Conservation (phyloP, 148 eudicot species). For the Chenopodium quinoa region DNA sequence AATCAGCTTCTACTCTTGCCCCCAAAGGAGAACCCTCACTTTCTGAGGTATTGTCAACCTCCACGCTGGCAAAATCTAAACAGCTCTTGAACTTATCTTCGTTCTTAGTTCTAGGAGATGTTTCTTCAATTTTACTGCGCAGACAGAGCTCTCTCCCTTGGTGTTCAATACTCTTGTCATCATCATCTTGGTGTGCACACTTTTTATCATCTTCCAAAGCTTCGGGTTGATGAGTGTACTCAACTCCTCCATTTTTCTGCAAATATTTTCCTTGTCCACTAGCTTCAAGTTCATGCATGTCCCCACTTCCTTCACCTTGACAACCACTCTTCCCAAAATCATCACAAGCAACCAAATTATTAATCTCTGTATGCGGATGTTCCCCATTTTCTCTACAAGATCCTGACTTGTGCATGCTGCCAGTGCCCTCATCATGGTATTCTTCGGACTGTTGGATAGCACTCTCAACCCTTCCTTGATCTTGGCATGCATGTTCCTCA, state of each 20-base stretch:
- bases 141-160: conserved; percentile 24
- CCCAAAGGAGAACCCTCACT: conserved; percentile 28
- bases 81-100: conserved; percentile 67
- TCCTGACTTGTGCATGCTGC: conserved; percentile 19
- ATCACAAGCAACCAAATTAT: conserved; percentile 25
- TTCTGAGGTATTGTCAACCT: conserved; percentile 23
- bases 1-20: conserved; percentile 29
- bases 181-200: conserved; percentile 9
- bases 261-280: conserved; percentile 24
- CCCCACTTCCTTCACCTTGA: conserved; percentile 17
- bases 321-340: conserved; percentile 13
- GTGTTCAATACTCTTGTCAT: neutral
- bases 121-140: conserved; percentile 33
- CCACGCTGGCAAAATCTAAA: conserved; percentile 40
- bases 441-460: conserved; percentile 18
- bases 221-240: conserved; percentile 14
- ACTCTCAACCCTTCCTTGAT: conserved; percentile 7
- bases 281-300: conserved; percentile 12
- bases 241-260: conserved; percentile 33
- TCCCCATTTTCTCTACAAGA: conserved; percentile 26
- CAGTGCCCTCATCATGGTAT: conserved; percentile 9
- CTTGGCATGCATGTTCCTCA: conserved; percentile 17
- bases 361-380: conserved; percentile 6
- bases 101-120: conserved; percentile 29
- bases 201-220: neutral